Conservation (phyloP, 768 basidiomycete species). For the Calocybe gangraenosa region DNA sequence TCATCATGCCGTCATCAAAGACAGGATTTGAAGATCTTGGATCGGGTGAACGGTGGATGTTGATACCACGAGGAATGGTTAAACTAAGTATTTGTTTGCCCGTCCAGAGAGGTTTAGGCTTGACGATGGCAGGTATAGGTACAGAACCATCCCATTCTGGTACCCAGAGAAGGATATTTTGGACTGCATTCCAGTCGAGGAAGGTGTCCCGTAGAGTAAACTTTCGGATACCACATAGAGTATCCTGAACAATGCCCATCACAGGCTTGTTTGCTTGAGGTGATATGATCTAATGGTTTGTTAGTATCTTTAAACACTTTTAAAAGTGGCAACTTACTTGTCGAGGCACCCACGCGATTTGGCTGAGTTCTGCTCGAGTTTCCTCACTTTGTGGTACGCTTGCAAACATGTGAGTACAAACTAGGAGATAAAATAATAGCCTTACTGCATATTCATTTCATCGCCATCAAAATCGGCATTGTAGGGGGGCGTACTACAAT, state of each 20-base stretch:
- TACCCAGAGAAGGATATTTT: slow-evolving; percentile 97
- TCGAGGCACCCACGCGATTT: slow-evolving; percentile 97
- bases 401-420: slow-evolving; percentile 12
- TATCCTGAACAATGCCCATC: slow-evolving; percentile 99
- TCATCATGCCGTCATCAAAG: slow-evolving; percentile 90
- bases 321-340: slow-evolving; percentile 50
- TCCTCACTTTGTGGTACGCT: slow-evolving; percentile 98
- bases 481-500: slow-evolving; percentile 83
- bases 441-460: slow-evolving; percentile 99
- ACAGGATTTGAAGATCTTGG: slow-evolving; percentile 77
- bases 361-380: slow-evolving; percentile 94
- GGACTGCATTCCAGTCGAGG: slow-evolving; percentile 92
- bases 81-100: slow-evolving; percentile 95
- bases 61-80: slow-evolving; percentile 93
- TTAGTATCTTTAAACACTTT: neutral
- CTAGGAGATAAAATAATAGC: slow-evolving; percentile 17
- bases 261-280: slow-evolving; percentile 99
- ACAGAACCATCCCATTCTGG: slow-evolving; percentile 95
- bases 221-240: slow-evolving; percentile 95
- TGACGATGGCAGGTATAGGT: slow-evolving; percentile 91
- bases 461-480: slow-evolving; percentile 99
- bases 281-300: slow-evolving; percentile 77
- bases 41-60: slow-evolving; percentile 79
- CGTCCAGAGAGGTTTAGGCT: slow-evolving; percentile 96
- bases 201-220: slow-evolving; percentile 95